Conservation (phyloP, 2,329 filamentous ascomycete genomes). For the Botryosphaeria dothidea region DNA sequence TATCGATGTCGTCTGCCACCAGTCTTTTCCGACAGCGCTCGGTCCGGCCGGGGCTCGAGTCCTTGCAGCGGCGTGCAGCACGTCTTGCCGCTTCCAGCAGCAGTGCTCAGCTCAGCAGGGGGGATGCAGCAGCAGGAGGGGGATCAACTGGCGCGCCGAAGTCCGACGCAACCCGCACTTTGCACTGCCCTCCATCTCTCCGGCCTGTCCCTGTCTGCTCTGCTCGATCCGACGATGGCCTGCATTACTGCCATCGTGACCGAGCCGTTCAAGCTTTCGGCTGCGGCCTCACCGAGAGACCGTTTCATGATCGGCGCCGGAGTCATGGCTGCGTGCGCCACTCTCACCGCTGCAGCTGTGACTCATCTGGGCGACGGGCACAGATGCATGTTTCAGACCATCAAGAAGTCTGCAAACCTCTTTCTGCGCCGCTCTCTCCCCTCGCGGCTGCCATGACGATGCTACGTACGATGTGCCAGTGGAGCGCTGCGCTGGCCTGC, state of each 20-base stretch:
- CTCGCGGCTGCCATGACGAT: conserved; percentile 1
- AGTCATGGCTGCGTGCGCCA: conserved; percentile 10
- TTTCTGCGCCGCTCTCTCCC: conserved; percentile 8
- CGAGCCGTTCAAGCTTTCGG: conserved; percentile 10
- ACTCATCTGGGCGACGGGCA: conserved; percentile 16
- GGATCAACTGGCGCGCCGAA: conserved; percentile 10
- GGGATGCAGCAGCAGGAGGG: neutral
- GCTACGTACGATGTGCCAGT: neutral
- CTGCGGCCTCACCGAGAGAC: conserved; percentile 11
- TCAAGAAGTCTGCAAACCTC: conserved; percentile 3
- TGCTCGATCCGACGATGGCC: conserved; percentile 8
- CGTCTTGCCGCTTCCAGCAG: conserved; percentile 10
- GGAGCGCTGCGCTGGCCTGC: conserved; percentile 15
- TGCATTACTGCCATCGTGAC: conserved; percentile 12
- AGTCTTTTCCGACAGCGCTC: conserved; percentile 10
- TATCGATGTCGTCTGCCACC: neutral
- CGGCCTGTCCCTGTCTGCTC: neutral
- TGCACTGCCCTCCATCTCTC: neutral
- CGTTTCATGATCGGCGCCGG: conserved; percentile 17
- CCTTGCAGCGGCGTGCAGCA: conserved; percentile 18
- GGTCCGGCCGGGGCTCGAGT: conserved; percentile 11
- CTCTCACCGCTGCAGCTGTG: conserved; percentile 16
- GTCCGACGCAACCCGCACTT: conserved; percentile 14
- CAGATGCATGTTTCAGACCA: conserved; percentile 17
- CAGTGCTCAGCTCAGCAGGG: conserved; percentile 18